A percentile compares a stretch with the other conserved stretches of the same genome.
These are phyloP conservation scores for Talaromyces liani DNA, from an alignment of 495 filamentous ascomycete genomes.

Conservation along the genomic window DNA sequence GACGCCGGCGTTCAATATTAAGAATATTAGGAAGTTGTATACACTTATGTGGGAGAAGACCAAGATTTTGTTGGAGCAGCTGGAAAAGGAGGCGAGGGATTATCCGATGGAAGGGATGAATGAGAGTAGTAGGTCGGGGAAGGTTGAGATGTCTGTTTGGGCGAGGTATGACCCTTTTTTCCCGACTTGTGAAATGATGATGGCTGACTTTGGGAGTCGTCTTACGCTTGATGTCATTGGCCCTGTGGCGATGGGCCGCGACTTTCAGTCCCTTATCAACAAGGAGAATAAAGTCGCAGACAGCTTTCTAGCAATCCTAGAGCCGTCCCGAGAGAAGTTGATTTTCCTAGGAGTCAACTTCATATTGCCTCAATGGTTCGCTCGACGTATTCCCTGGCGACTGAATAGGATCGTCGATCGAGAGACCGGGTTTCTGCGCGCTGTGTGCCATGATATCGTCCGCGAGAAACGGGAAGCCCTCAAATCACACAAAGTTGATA, in stretches of 20 bases:
- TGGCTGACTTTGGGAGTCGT: conserved; percentile 36
- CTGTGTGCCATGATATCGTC: conserved; percentile 59
- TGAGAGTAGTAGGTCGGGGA: conserved; percentile 31
- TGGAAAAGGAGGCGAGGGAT: conserved; percentile 31
- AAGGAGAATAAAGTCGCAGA: conserved; percentile 54
- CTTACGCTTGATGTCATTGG: conserved; percentile 87
- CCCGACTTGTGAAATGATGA: conserved; percentile 4
- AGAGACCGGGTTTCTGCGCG: conserved; percentile 52
- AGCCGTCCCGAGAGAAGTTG: conserved; percentile 41
- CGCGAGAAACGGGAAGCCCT: conserved; percentile 47
- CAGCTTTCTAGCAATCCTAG: conserved; percentile 55
- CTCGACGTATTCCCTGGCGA: conserved; percentile 52
- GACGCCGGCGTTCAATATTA: conserved; percentile 75
- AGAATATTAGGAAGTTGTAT: conserved; percentile 78
- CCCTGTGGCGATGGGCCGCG: conserved; percentile 68
- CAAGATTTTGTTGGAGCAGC: conserved; percentile 27
- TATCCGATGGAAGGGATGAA: conserved; percentile 31
- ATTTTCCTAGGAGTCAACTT: conserved; percentile 41
- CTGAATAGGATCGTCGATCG: conserved; percentile 54
- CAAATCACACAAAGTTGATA: conserved; percentile 49
- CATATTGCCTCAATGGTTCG: conserved; percentile 38
- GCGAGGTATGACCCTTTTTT: conserved; percentile 30
- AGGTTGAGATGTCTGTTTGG: conserved; percentile 65
- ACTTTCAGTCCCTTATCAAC: conserved; percentile 65
- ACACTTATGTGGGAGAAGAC: conserved; percentile 68